Conservation (phyloP, 345 rosid species). For the Camelina neglecta region DNA sequence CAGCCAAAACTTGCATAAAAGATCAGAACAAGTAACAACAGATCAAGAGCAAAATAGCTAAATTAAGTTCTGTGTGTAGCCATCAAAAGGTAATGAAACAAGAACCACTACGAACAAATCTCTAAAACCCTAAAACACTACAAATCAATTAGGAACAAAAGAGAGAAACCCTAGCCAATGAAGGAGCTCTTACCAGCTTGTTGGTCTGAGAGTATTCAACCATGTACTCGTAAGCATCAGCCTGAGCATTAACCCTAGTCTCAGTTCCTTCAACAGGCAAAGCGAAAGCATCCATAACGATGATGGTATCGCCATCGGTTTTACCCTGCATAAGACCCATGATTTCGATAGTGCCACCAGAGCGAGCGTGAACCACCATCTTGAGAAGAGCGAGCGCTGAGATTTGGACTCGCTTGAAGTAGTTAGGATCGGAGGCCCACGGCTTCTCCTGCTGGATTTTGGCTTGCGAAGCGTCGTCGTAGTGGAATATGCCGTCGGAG, state of each 20-base stretch:
- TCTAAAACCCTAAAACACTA: conserved; percentile 24
- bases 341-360: conserved; percentile 98
- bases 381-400: conserved; percentile 97
- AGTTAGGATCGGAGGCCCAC: conserved; percentile 91
- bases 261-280: conserved; percentile 99
- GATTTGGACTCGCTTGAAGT: conserved; percentile 95
- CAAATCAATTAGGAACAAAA: not conserved
- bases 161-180: not conserved
- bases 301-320: conserved; percentile 93
- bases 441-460: conserved; percentile 78
- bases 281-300: conserved; percentile 99
- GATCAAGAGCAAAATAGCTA: too few relatives aligned
- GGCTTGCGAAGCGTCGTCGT: conserved; percentile 42
- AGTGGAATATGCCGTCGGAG: conserved; percentile 84
- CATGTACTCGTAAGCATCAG: conserved; percentile 99
- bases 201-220: conserved; percentile 97
- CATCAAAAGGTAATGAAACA: conserved; percentile 5
- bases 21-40: not conserved
- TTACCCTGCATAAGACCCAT: conserved; percentile 99
- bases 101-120: not conserved
- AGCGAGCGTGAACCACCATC: conserved; percentile 99
- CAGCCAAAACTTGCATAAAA: conserved; percentile 1
- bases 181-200: conserved; percentile 65
- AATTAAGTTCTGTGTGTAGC: too few relatives aligned
- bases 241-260: conserved; percentile 97